phyloP scores from a whole-genome alignment of 2,329 filamentous ascomycete species.

The Pezicula radicicola region DNA sequence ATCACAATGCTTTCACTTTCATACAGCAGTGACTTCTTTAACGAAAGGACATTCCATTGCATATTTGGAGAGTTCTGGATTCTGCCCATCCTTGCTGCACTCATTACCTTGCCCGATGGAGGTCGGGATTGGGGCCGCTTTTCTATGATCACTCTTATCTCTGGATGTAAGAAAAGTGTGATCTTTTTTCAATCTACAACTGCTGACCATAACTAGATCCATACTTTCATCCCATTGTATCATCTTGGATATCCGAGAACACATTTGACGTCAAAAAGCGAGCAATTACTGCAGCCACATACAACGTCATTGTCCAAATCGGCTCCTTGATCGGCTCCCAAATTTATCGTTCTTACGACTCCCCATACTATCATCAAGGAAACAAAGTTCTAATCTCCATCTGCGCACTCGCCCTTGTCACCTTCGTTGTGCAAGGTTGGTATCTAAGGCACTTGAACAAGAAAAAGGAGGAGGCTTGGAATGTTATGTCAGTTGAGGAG shows the following conservation, averaged over 20 bases:
- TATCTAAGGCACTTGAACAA: constrained; percentile 43
- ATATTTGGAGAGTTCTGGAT: constrained; percentile 50
- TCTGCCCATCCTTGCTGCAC: constrained; percentile 47
- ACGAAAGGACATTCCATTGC: constrained; percentile 51
- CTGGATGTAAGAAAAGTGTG: constrained; percentile 33
- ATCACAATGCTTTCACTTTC: constrained; percentile 52
- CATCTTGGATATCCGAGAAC: constrained; percentile 48
- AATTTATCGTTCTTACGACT: constrained; percentile 49
- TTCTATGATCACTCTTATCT: constrained; percentile 47
- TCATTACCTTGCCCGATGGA: constrained; percentile 45
- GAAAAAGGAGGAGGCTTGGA: constrained; percentile 45
- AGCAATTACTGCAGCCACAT: constrained; percentile 44
- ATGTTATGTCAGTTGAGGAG: constrained; percentile 41
- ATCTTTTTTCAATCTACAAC: background rate
- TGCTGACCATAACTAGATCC: constrained; percentile 32
- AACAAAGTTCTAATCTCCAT: constrained; percentile 50
- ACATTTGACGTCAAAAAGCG: constrained; percentile 47
- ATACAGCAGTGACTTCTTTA: constrained; percentile 51
- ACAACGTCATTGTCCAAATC: constrained; percentile 45
- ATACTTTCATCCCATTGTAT: constrained; percentile 54
- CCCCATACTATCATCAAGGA: constrained; percentile 47
- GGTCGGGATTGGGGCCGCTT: constrained; percentile 50
- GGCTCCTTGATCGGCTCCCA: constrained; percentile 38
- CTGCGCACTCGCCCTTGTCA: constrained; percentile 42
- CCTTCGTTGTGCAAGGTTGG: constrained; percentile 46